These are phyloP conservation scores for Hyparrhenia diplandra DNA, from an alignment of 176 grass and related monocot genomes.

Conservation along the genomic window DNA sequence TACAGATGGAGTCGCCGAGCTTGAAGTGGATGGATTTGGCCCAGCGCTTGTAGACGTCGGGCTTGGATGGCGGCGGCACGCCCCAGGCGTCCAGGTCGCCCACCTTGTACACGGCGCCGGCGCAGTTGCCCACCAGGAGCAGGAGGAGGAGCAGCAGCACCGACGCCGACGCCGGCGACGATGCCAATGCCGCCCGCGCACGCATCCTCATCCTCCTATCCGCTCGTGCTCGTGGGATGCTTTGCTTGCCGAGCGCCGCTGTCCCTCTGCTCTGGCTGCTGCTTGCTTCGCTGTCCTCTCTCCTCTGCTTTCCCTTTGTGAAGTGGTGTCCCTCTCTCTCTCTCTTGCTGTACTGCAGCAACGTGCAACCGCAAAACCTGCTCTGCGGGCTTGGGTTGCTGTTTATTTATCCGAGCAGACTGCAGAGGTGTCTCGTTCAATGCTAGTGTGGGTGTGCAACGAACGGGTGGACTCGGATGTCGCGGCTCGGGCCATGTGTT, in stretches of 20 bases:
- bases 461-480: too few species aligned
- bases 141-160: background rate
- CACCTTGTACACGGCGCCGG: slow-evolving; percentile 66
- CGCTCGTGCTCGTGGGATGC: background rate
- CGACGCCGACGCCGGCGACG: background rate
- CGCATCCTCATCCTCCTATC: background rate
- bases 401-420: too few species aligned
- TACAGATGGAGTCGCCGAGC: slow-evolving; percentile 76
- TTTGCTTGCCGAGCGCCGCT: background rate
- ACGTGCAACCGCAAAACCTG: background rate
- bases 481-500: too few species aligned
- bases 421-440: too few species aligned
- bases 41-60: slow-evolving; percentile 67
- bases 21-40: slow-evolving; percentile 42
- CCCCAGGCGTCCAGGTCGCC: slow-evolving; percentile 83
- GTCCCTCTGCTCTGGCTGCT: background rate
- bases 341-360: background rate
- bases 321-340: too few species aligned
- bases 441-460: too few species aligned
- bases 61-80: slow-evolving; percentile 46
- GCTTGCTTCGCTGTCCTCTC: too few species aligned
- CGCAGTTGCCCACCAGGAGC: slow-evolving; percentile 20
- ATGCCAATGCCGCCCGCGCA: background rate
- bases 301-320: background rate
- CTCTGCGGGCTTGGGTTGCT: too few species aligned